Evolutionary conservation across 2,329 filamentous ascomycete genomes (phyloP), one percentile per base, ranked within the genome.

Genomic region (Xylariaceae sp.): DNA sequence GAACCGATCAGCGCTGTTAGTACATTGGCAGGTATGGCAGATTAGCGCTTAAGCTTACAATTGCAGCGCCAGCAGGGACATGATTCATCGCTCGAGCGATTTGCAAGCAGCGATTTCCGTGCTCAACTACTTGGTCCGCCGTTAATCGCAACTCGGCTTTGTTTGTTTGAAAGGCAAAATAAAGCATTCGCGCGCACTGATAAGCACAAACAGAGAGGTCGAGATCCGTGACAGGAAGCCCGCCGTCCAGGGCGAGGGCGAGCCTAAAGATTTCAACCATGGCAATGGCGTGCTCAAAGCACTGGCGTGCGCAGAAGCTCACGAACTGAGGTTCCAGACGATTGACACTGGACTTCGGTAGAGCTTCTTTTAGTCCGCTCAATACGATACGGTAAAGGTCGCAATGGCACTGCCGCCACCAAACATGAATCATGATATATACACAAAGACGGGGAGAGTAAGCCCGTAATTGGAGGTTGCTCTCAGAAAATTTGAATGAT

Each of bases 391-490:
- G 76, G 58, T 80, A 82, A 2, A 83, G 69, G 61, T 83, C 80
- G 59, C 79, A 79, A 60, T 82, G 75, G 54, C 80, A 83, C 57
- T 82, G 80, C 31, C 78, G 72, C 79, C 79, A 82, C 78, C 76
- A 80, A 6, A 83, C 72, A 58, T 83, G 80, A 7, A 81, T 82
- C 79, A 81, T 82, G 62, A 82, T 71, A 55, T 80, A 83, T 42
- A 80, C 78, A 56, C 79, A 80, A 4, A 83, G 73, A 3, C 80
- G 72, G 2, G 79, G 76, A 1, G 80, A 83, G 60, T 82, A 83
- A 2, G 79, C 77, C 4, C 80, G 75, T 29, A 83, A 69, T 11
- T 79, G 74, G 3, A 82, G 69, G 32, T 81, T 82, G 57, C 73
- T 77, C 57, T 82, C 79, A 8, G 78, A 81, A 65, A 80, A 83